Evolutionary conservation across 2,329 filamentous ascomycete genomes (phyloP).

Genomic region (Lasiodiplodia sp.): DNA sequence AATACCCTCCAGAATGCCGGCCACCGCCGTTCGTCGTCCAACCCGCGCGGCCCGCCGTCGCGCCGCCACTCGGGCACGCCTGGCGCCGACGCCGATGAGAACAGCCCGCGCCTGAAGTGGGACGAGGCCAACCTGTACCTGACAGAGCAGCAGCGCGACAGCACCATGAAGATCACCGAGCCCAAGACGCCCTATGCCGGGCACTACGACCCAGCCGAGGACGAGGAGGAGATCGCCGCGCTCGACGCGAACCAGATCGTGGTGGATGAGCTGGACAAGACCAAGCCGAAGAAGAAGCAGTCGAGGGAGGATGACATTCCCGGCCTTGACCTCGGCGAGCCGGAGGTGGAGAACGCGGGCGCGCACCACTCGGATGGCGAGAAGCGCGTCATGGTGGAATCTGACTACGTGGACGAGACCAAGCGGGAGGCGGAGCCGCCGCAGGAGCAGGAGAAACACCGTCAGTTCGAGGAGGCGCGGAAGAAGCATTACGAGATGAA

Average conservation of each 20-base stretch:
- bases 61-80: slow-evolving; percentile 72
- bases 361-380: slow-evolving; percentile 54
- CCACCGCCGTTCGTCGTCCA: slow-evolving; percentile 81
- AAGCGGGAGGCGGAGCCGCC: slow-evolving; percentile 34
- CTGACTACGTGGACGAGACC: slow-evolving; percentile 49
- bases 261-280: slow-evolving; percentile 71
- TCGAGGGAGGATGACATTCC: slow-evolving; percentile 81
- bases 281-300: slow-evolving; percentile 55
- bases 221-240: slow-evolving; percentile 74
- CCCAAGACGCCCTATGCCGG: slow-evolving; percentile 97
- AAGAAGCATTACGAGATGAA: slow-evolving; percentile 99
- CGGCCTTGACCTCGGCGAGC: slow-evolving; percentile 88
- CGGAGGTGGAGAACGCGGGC: slow-evolving; percentile 63
- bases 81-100: slow-evolving; percentile 62
- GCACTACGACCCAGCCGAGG: slow-evolving; percentile 88
- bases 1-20: slow-evolving; percentile 97
- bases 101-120: slow-evolving; percentile 87
- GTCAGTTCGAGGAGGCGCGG: slow-evolving; percentile 85
- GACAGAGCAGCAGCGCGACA: slow-evolving; percentile 92
- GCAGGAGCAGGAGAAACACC: slow-evolving; percentile 90
- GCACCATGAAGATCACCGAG: slow-evolving; percentile 99
- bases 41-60: slow-evolving; percentile 70
- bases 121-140: slow-evolving; percentile 98
- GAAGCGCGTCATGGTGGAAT: slow-evolving; percentile 84
- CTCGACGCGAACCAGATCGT: slow-evolving; percentile 75